phyloP scores from a whole-genome alignment of 306 rosid species.

The Cotoneaster glaucophyllus region DNA sequence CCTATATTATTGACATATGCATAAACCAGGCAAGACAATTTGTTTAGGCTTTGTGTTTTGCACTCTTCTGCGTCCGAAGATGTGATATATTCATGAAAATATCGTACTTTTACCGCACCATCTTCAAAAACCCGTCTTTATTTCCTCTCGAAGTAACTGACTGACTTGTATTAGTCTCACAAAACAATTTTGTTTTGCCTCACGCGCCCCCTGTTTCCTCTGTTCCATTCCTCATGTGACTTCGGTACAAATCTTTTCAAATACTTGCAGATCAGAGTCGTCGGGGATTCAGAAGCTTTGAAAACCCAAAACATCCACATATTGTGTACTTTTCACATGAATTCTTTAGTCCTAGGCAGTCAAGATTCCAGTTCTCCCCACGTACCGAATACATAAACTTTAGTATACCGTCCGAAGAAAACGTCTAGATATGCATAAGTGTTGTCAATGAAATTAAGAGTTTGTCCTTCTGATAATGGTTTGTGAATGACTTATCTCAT shows the following conservation, averaged over 20 bases:
- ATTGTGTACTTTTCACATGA: constrained; percentile 1
- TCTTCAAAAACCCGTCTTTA: not conserved
- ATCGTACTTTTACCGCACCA: not conserved
- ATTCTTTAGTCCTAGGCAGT: not conserved
- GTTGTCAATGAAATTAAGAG: not conserved
- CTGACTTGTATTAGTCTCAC: constrained; percentile 3
- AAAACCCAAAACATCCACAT: constrained; percentile 16
- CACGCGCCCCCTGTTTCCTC: constrained; percentile 8
- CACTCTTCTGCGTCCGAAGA: not conserved
- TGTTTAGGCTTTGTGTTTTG: constrained; percentile 1
- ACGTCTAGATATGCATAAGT: not conserved
- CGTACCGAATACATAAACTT: not conserved
- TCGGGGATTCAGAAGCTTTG: not conserved
- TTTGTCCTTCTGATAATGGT: not conserved
- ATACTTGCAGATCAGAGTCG: constrained; percentile 5
- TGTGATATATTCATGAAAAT: not conserved
- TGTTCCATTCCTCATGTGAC: constrained; percentile 1
- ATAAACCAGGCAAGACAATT: constrained; percentile 25
- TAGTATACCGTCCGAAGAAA: constrained; percentile 18
- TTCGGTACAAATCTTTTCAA: constrained; percentile 9
- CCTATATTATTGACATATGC: constrained; percentile 6
- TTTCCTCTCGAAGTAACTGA: not conserved
- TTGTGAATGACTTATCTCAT: constrained; percentile 9
- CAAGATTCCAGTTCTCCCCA: not conserved
- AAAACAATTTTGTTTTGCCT: not conserved